Base-by-base conservation (phyloP, 2,329 filamentous ascomycete genomes). In the Nemania abortiva region DNA sequence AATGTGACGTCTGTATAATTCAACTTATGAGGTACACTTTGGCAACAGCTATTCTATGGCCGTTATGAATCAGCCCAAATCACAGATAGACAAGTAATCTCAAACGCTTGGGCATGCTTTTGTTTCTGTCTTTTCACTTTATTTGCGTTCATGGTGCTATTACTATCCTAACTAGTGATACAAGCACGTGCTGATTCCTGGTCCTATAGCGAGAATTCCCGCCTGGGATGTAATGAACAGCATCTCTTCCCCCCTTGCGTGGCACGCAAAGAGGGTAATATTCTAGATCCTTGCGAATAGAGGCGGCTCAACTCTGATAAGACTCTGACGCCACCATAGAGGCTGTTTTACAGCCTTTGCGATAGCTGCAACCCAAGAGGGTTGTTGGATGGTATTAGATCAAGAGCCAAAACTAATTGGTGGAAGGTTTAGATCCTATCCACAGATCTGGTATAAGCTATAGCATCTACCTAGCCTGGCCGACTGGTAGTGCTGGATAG, bases 81-180 rank as follows among this genome's bases (percentile, higher is more conserved):
- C n/a, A 57, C 15, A 18, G 22, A 5, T n/a, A 47, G 18, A 29
- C 10, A 18, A 29, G 7, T 13, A 2, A 3, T 15, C 2, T n/a
- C 7, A 47, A 65, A 2, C 3, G 27, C 9, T 29, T 37, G 10
- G 22, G 13, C 50, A 29, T 47, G 22, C 20, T 57, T 57, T 15
- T 13, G 29, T 42, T 62, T 42, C 1, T 27, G 60, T 57, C n/a
- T 58, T 57, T 54, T 39, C 6, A 58, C 3, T 58, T 45, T 47
- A 39, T 54, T 62, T 54, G 20, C 9, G 42, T 59, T 63, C 37
- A 47, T 62, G 18, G 29, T 29, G 13, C 49, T 70, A 63, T 63
- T 67, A 64, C 59, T 67, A 70, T 70, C 63, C 67, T 70, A 65
- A 65, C 55, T 6, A 39, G 63, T 47, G 42, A 65, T 50, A 47